Evolutionary conservation across 2,329 filamentous ascomycete genomes (phyloP), one percentile per base, ranked within the genome.

Genomic region (Aspergillus piperis): DNA sequence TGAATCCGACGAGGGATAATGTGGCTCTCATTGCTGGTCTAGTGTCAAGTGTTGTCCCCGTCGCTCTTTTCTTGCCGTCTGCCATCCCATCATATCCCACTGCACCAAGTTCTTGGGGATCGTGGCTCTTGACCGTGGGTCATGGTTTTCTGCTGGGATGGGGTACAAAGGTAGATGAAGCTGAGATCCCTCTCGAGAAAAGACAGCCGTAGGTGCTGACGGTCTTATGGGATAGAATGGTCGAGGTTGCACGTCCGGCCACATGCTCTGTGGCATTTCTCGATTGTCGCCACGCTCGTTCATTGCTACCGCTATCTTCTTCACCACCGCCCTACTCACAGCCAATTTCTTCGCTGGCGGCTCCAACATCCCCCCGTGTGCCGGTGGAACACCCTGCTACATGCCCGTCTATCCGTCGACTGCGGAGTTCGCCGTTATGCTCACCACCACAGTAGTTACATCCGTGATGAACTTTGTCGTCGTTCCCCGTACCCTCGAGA

Each of bases 251-350:
- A 84, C 82, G 8, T 84, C 82, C 2, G 82, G 82, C 54, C 82
- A 85, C 65, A 83, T 84, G 80, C 78, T 85, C 32, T 84, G 82
- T 62, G 83, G 83, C 1, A 66, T 84, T 4, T 77, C 81, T 5
- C 77, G 81, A 42, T 73, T 82, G 25, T 83, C 79, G 13, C 73
- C 76, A n/a, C 78, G 82, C 51, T 84, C 82, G 13, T 62, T 81
- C 5, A 75, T 80, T 57, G 81, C 82, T 49, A 80, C 79, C 0
- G 73, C 71, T 11, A 68, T 76, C 23, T 81, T 81, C 71, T 81
- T 81, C 70, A 71, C 70, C 8, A 72, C 76, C 0, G 78, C 76
- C 10, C 62, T 83, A n/a, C 66, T 79, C 39, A 79, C 78, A 0
- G 77, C 78, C 5, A 79, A 78, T 39, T 66, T 76, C 13, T 61